Percentiles rank a stretch among this genome's conserved stretches.
These are phyloP conservation scores for Globisporangium radiosum DNA, from an alignment of 352 stramenopile species.

Conservation along the genomic window DNA sequence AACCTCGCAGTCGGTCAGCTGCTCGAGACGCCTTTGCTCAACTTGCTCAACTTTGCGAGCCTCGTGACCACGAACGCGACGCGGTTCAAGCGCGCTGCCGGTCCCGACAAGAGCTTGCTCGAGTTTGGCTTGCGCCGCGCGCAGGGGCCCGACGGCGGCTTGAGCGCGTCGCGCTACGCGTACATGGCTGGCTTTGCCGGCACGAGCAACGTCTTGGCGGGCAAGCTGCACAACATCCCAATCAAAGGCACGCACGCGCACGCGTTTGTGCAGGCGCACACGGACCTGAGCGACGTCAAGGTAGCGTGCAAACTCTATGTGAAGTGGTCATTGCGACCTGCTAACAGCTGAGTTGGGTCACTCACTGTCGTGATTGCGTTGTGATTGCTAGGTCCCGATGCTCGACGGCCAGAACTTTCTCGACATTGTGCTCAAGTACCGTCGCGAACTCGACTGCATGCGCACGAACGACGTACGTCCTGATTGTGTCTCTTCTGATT, in stretches of 20 bases:
- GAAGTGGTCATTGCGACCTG: too few relatives aligned
- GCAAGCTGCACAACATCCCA: constrained; percentile 92
- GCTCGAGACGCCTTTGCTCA: constrained; percentile 97
- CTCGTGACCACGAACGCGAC: constrained; percentile 98
- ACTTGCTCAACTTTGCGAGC: constrained; percentile 97
- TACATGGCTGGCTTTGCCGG: constrained; percentile 98
- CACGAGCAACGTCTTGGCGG: constrained; percentile 97
- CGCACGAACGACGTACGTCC: constrained; percentile 74
- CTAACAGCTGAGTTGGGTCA: background rate
- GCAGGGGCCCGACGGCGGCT: constrained; percentile 96
- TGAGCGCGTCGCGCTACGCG: constrained; percentile 95
- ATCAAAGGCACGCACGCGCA: constrained; percentile 98
- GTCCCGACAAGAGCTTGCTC: constrained; percentile 77
- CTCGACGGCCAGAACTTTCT: constrained; percentile 78
- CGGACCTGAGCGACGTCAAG: constrained; percentile 89
- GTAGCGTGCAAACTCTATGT: background rate
- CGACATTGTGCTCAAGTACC: constrained; percentile 77
- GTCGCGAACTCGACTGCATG: constrained; percentile 51
- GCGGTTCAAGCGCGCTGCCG: constrained; percentile 92
- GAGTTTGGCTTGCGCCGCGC: constrained; percentile 93
- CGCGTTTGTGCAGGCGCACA: constrained; percentile 96
- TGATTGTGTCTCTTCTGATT: background rate
- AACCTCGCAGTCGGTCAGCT: constrained; percentile 94
- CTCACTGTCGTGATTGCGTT: background rate
- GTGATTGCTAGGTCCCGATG: constrained; percentile 19